A percentile compares a stretch with the other conserved stretches of the same genome.
These are phyloP conservation scores for Crepidotus variabilis DNA, from an alignment of 768 basidiomycete genomes.

Conservation along the genomic window DNA sequence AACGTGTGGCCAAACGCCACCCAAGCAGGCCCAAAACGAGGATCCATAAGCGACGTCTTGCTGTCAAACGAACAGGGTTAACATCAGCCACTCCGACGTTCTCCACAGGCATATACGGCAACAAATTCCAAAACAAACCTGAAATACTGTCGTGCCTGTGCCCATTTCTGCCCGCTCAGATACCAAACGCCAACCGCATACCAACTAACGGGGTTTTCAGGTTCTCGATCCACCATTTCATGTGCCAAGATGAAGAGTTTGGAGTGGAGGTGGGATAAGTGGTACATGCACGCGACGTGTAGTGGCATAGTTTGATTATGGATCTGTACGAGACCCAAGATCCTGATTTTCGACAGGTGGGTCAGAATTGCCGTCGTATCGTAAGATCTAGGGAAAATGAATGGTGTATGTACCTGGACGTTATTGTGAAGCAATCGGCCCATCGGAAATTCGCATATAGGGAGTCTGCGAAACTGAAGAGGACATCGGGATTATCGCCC, in stretches of 20 bases:
- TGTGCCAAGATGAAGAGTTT: slow-evolving; percentile 95
- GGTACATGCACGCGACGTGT: slow-evolving; percentile 98
- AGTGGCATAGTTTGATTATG: slow-evolving; percentile 90
- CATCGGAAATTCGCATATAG: slow-evolving; percentile 85
- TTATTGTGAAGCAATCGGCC: slow-evolving; percentile 92
- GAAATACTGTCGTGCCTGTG: slow-evolving; percentile 91
- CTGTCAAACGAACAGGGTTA: slow-evolving; percentile 36
- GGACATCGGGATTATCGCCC: slow-evolving; percentile 88
- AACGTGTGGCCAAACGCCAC: slow-evolving; percentile 97
- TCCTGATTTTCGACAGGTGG: slow-evolving; percentile 46
- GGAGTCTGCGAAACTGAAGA: slow-evolving; percentile 88
- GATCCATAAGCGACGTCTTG: slow-evolving; percentile 96
- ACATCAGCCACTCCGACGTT: background rate
- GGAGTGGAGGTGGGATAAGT: slow-evolving; percentile 86
- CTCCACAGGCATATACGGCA: background rate
- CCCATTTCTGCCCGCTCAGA: slow-evolving; percentile 80
- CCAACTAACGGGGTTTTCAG: slow-evolving; percentile 92
- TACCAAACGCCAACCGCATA: slow-evolving; percentile 99
- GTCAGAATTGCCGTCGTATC: background rate
- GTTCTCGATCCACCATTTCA: slow-evolving; percentile 91
- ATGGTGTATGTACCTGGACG: slow-evolving; percentile 52
- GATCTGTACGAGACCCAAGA: slow-evolving; percentile 77
- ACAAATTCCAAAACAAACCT: slow-evolving; percentile 62
- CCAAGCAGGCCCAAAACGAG: slow-evolving; percentile 95
- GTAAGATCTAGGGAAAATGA: background rate